Base-by-base conservation (phyloP, 257 asterid species). In the Coffea eugenioides region DNA sequence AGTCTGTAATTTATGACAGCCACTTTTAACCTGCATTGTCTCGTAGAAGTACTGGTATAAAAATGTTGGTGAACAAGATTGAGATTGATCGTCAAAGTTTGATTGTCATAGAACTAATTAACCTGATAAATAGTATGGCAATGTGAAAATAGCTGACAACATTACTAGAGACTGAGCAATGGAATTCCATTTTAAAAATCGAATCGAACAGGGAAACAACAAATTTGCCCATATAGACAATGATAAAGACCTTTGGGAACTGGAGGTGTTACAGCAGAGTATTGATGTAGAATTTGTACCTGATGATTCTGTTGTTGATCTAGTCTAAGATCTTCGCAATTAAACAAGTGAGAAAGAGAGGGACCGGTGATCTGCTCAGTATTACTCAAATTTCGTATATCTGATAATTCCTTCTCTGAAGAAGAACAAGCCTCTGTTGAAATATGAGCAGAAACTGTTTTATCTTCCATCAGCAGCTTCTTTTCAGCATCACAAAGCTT, bases 391-490 rank as follows among this genome's bases (percentile, higher is more conserved):
- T 48, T 23, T 62, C 2, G 39, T 21, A 68, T 59, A 45, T 52
- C 79, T n/a, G 80, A 52, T 7, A 59, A 34, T 49, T 52, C n/a
- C n/a, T 43, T 64, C 41, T 5, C 54, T 6, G 66, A 62, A 56
- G 66, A 62, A 56, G 66, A 76, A 79, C 14, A 51, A 52, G 64
- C 74, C 76, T 45, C 68, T 8, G 34, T 73, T 59, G 16, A 61
- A 46, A 14, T 36, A 34, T 39, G 83, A 20, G 31, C 54, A 27
- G 54, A 8, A 59, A 3, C 67, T 70, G 81, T 59, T 83, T 69
- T 75, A 54, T 52, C 49, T 72, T 77, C 73, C 69, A 77, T 84
- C 75, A 80, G 77, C 75, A 80, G 77, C 39, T 54, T 75, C 16
- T 74, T 78, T 61, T 52, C 39, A n/a, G 74, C 73, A 34, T 36